Conservation (phyloP, 495 filamentous ascomycete genomes). For the Peziza echinospora region DNA sequence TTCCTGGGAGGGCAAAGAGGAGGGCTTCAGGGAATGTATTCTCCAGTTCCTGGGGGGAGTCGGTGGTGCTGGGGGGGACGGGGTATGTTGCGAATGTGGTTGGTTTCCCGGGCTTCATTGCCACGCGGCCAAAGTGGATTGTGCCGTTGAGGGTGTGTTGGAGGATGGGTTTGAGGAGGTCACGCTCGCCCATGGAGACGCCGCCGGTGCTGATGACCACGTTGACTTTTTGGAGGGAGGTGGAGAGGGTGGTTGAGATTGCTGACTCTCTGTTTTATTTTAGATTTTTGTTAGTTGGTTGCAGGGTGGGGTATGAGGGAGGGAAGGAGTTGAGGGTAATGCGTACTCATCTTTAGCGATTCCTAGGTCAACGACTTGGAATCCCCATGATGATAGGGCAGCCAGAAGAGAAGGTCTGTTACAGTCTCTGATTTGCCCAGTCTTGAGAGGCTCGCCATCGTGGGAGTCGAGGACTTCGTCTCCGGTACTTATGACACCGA, state of each 20-base stretch:
- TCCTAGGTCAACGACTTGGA: constrained; percentile 62
- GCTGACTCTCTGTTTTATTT: constrained; percentile 26
- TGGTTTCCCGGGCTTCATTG: constrained; percentile 96
- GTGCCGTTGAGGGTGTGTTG: constrained; percentile 75
- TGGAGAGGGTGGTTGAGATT: constrained; percentile 56
- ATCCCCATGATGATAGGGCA: constrained; percentile 53
- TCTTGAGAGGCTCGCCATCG: constrained; percentile 30
- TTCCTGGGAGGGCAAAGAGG: constrained; percentile 83
- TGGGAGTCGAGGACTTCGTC: constrained; percentile 78
- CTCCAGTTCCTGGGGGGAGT: constrained; percentile 31
- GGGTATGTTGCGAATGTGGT: constrained; percentile 88
- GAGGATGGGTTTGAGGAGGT: constrained; percentile 91
- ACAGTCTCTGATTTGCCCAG: constrained; percentile 80
- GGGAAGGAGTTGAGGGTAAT: too few species aligned
- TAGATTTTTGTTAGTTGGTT: constrained; percentile 17
- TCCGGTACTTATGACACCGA: constrained; percentile 83
- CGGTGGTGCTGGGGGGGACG: constrained; percentile 25
- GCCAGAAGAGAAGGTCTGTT: constrained; percentile 73
- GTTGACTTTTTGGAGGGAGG: constrained; percentile 50
- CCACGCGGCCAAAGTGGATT: constrained; percentile 89
- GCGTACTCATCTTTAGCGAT: constrained; percentile 52
- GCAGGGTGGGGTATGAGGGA: background rate
- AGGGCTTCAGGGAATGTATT: too few species aligned
- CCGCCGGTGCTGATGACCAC: constrained; percentile 84
- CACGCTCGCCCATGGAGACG: constrained; percentile 94